Base-by-base conservation (phyloP, 371 early-diverging fungal genomes). In the Zopfochytrium polystomum region DNA sequence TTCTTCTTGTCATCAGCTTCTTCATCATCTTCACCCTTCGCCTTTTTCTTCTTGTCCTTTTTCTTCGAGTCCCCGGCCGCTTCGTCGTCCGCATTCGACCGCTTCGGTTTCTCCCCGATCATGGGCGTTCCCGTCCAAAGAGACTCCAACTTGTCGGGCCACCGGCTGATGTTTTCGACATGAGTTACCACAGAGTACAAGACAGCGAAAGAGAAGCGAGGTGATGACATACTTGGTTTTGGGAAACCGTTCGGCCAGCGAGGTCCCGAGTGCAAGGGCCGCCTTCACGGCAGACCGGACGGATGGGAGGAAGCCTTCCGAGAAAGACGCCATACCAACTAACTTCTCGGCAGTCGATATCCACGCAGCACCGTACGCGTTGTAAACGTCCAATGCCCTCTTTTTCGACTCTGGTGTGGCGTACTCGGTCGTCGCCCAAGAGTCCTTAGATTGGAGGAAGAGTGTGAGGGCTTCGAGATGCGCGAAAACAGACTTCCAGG, bases 401-500 rank as follows among this genome's bases (percentile, higher is more conserved):
- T 15, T 29, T 13, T 29, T 22, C 22, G 52, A 38, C 11, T 52
- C 22, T 43, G 33, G n/a, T n/a, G n/a, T n/a, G n/a, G n/a, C n/a
- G n/a, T n/a, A n/a, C 7, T 13, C 30, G 7, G 52, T 23, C 31
- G 58, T 47, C 25, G 60, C 15, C 65, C 65, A 65, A 23, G 53
- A 27, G 6, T 43, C 22, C 27, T 65, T 65, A 4, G 45, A 53
- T 42, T 52, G 52, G 34, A 65, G 18, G 55, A 48, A 65, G 32
- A 65, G 31, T 45, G 65, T 65, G 54, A 65, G 53, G 22, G 60
- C 59, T 53, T 65, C 65, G 38, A 65, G 42, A 38, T 47, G 2
- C 26, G 65, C 59, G 35, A 23, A 65, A 20, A 65, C 65, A 34
- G 65, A 56, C 29, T 65, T 65, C 65, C 65, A 65, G 6, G 65